These are phyloP conservation scores for Hydnomerulius pinastri DNA, from an alignment of 768 basidiomycete genomes.

Conservation along the genomic window DNA sequence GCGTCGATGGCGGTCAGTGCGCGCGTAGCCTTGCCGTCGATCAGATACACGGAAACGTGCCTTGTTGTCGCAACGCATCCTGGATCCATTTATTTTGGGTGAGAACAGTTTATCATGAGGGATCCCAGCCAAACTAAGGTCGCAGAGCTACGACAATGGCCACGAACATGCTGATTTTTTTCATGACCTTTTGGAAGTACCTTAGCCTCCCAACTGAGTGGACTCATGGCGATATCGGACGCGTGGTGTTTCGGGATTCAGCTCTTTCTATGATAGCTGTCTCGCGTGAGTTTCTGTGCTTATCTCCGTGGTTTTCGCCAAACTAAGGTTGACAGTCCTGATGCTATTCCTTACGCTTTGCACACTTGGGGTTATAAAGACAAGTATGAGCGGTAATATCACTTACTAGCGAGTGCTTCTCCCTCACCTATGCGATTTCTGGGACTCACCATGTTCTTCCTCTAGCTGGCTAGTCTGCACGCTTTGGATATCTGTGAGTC, in stretches of 20 bases:
- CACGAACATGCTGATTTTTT: constrained; percentile 9
- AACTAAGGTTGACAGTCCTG: constrained; percentile 9
- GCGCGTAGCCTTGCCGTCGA: constrained; percentile 5
- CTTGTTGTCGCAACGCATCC: constrained; percentile 11
- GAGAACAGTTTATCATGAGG: not conserved
- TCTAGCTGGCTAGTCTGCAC: constrained; percentile 20
- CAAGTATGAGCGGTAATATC: constrained; percentile 19
- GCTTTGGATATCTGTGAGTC: constrained; percentile 22
- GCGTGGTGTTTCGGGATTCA: constrained; percentile 20
- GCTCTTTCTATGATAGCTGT: constrained; percentile 6
- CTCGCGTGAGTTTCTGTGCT: constrained; percentile 14
- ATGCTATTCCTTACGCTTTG: constrained; percentile 22
- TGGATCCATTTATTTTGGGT: constrained; percentile 22
- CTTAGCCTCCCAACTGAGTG: constrained; percentile 11
- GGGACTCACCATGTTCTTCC: not conserved
- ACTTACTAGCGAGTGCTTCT: constrained; percentile 19
- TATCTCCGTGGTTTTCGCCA: no score
- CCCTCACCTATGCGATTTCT: not conserved
- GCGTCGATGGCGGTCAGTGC: constrained; percentile 22
- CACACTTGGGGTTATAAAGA: constrained; percentile 9
- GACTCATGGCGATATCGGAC: constrained; percentile 2
- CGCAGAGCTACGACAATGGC: constrained; percentile 21
- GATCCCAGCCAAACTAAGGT: not conserved
- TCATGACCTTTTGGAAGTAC: constrained; percentile 23
- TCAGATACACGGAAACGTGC: constrained; percentile 16